Evolutionary conservation across 148 eudicot genomes (phyloP).

Genomic region (Amaranthus cruentus): DNA sequence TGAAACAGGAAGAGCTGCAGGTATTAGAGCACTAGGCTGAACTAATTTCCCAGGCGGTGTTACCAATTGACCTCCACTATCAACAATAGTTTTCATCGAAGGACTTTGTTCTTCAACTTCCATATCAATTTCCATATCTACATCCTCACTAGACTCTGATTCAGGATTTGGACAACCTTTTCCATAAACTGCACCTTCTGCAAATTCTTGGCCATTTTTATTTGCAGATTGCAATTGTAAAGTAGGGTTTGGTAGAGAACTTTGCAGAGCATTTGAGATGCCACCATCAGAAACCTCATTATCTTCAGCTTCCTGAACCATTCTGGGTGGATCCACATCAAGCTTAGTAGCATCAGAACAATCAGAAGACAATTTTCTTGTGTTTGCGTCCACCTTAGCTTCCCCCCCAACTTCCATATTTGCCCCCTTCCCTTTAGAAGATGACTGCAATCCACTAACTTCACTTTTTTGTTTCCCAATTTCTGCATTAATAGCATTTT

Average conservation of each 20-base stretch:
- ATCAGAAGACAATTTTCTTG: constrained; percentile 25
- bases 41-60: constrained; percentile 24
- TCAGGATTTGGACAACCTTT: constrained; percentile 27
- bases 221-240: constrained; percentile 15
- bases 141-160: constrained; percentile 46
- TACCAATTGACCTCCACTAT: constrained; percentile 14
- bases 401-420: constrained; percentile 23
- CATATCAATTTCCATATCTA: constrained; percentile 98
- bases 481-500: constrained; percentile 44
- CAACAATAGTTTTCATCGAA: constrained; percentile 13
- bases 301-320: constrained; percentile 19
- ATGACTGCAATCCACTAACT: constrained; percentile 21
- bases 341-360: constrained; percentile 17
- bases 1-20: constrained; percentile 23
- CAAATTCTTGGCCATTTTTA: constrained; percentile 26
- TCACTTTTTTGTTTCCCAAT: constrained; percentile 27
- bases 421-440: constrained; percentile 18
- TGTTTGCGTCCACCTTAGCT: constrained; percentile 21
- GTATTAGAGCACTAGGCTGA: constrained; percentile 27
- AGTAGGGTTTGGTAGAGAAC: constrained; percentile 14
- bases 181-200: constrained; percentile 22
- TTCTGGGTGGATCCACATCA: constrained; percentile 17
- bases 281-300: constrained; percentile 22
- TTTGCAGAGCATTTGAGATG: constrained; percentile 16
- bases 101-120: constrained; percentile 69